phyloP scores from a whole-genome alignment of 352 stramenopile species.

The Pythium aristosporum region DNA sequence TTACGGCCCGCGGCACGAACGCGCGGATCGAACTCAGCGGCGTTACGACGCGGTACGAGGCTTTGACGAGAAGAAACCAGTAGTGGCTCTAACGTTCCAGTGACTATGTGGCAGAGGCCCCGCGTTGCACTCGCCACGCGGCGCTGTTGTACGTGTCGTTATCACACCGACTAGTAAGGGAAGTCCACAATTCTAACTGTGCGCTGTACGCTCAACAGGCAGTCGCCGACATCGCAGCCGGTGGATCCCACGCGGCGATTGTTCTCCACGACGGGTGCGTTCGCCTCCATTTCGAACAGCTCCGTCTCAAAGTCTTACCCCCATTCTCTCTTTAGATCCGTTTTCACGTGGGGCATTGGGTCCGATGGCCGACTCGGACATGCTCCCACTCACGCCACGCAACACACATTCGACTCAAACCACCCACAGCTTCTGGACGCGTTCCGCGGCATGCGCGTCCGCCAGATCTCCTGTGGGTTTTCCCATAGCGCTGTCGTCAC shows the following conservation, averaged over 20 bases:
- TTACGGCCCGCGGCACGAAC: slow-evolving; percentile 57
- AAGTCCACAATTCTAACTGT: neutral
- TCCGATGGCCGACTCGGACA: slow-evolving; percentile 81
- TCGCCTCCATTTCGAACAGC: neutral
- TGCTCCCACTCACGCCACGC: slow-evolving; percentile 42
- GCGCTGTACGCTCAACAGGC: slow-evolving; percentile 29
- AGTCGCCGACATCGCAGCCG: slow-evolving; percentile 67
- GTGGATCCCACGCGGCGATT: slow-evolving; percentile 78
- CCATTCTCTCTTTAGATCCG: neutral
- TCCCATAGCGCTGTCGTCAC: slow-evolving; percentile 88
- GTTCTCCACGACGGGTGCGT: slow-evolving; percentile 78
- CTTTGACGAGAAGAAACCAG: neutral
- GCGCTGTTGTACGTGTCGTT: slow-evolving; percentile 38
- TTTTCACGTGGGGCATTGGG: slow-evolving; percentile 93
- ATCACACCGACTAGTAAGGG: neutral
- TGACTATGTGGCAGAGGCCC: slow-evolving; percentile 38
- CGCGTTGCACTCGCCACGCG: slow-evolving; percentile 57
- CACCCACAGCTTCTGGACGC: slow-evolving; percentile 58
- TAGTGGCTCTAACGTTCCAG: neutral
- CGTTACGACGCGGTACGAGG: slow-evolving; percentile 65
- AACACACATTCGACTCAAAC: slow-evolving; percentile 65
- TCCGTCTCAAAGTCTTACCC: neutral
- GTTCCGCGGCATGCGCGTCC: slow-evolving; percentile 43
- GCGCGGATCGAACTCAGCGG: slow-evolving; percentile 67
- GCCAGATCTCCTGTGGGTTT: slow-evolving; percentile 66